Conservation (phyloP, 2,329 filamentous ascomycete genomes). For the Ophiostoma perfectum region DNA sequence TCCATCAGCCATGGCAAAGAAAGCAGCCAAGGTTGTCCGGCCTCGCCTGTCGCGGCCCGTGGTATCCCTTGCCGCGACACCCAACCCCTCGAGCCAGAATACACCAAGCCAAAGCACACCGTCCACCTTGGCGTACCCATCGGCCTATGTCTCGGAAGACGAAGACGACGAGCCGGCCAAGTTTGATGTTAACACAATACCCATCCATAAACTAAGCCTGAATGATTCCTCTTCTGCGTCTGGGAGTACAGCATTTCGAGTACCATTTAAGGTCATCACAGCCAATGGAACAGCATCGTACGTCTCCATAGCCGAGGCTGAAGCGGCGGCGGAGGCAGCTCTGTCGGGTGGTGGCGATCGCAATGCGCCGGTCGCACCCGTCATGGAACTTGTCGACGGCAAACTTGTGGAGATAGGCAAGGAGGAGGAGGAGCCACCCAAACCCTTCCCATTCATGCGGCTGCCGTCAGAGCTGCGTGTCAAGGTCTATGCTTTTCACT, state of each 20-base stretch:
- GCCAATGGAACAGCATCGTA: neutral
- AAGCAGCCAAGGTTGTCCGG: slow-evolving; percentile 20
- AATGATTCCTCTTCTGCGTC: slow-evolving; percentile 31
- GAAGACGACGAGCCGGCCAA: slow-evolving; percentile 38
- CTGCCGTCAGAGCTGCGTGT: slow-evolving; percentile 65
- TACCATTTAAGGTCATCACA: slow-evolving; percentile 8
- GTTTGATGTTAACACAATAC: slow-evolving; percentile 29
- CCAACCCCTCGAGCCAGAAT: slow-evolving; percentile 33
- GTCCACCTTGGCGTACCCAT: slow-evolving; percentile 36
- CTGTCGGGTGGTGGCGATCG: slow-evolving; percentile 17
- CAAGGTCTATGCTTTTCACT: slow-evolving; percentile 61
- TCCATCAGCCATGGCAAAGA: slow-evolving; percentile 17
- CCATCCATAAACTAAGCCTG: slow-evolving; percentile 43
- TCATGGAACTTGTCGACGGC: neutral
- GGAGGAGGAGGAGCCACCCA: slow-evolving; percentile 26
- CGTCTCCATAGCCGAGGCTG: neutral
- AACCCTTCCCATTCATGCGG: slow-evolving; percentile 59
- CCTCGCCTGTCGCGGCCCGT: slow-evolving; percentile 34
- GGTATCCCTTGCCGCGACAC: slow-evolving; percentile 28
- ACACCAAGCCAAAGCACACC: slow-evolving; percentile 29
- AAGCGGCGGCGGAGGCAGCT: neutral
- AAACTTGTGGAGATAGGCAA: neutral
- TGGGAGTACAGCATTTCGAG: slow-evolving; percentile 23
- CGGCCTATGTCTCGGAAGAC: slow-evolving; percentile 36
- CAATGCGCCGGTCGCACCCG: neutral